Evolutionary conservation across 2,329 filamentous ascomycete genomes (phyloP).

Genomic region (Talaromyces sp.): DNA sequence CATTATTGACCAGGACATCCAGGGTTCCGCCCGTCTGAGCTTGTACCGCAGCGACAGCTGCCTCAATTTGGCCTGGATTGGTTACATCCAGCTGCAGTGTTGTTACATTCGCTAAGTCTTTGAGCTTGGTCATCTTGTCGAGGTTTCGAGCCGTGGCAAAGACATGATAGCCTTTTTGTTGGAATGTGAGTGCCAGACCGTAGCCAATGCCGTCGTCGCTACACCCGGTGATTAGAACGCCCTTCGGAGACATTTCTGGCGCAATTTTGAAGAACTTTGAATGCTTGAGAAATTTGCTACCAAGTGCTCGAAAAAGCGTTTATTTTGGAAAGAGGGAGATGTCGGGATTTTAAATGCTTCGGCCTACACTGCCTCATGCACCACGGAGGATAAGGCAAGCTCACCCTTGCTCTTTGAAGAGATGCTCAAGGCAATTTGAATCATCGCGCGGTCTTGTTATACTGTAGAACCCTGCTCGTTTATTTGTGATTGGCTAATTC

Average conservation of each 20-base stretch:
- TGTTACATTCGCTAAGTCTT: neutral
- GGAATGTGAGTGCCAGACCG: neutral
- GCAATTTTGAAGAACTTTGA: too few relatives aligned
- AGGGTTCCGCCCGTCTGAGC: slow-evolving; percentile 36
- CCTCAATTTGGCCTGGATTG: neutral
- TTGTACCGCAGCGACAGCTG: neutral
- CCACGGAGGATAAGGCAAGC: too few relatives aligned
- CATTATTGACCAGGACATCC: slow-evolving; percentile 48
- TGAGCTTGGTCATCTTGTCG: neutral
- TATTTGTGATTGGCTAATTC: too few relatives aligned
- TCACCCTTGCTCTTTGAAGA: too few relatives aligned
- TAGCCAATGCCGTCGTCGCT: neutral
- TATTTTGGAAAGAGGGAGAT: too few relatives aligned
- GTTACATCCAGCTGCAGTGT: neutral
- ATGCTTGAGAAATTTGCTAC: too few relatives aligned
- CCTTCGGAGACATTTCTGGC: neutral
- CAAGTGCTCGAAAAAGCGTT: too few relatives aligned
- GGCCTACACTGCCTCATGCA: too few relatives aligned
- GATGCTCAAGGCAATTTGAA: too few relatives aligned
- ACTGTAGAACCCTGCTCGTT: too few relatives aligned
- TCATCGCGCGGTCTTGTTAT: too few relatives aligned
- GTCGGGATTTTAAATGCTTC: too few relatives aligned
- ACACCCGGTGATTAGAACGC: neutral
- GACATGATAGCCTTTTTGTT: neutral
- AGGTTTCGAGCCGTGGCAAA: neutral